Base-by-base conservation (phyloP, 495 filamentous ascomycete species). In the Neurospora sp. region DNA sequence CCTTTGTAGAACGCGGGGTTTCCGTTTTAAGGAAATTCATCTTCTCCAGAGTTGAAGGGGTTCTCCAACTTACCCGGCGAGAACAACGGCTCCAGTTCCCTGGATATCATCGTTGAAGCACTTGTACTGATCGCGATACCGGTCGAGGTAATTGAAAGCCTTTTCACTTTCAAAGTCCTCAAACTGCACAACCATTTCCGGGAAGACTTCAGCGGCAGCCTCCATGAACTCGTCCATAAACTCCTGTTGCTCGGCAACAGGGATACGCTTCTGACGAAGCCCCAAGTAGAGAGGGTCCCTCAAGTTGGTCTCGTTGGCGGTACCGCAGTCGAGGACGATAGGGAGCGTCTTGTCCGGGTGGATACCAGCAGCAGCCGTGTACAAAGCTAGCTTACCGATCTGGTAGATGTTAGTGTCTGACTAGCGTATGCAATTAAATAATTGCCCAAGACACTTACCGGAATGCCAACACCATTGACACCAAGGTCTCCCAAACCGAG, bases 31-130 rank as follows among this genome's bases (percentile, higher is more conserved):
- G 43, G 8, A 21, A 54, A 13, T 24, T 3, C 45, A 15, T 28
- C 10, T 13, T 15, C 45, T 54, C 21, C 4, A 6, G 45, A 6
- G 45, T 0, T 54, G 10, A 24, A 54, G 11, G 11, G 21, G 11
- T 13, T 71, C 5, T 39, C 36, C 54, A 69, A 82, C 86, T 83
- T 83, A 89, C 85, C 96, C 96, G 45, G 89, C 94, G 48, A 98
- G 87, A 73, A 98, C 93, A 75, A 99, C 96, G 74, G 96, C 94
- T 74, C 96, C 96, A 77, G 96, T 99, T 77, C 96, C 96, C 86
- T 98, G 96, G 79, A 99, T 95, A 78, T 99, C 96, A 79, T 99
- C 96, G 79, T 99, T 99, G 89, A 99, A 99, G 85, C 92, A 95
- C 80, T 94, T 96, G 84, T 96, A 94, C 70, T 86, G 88, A 77